Evolutionary conservation across 768 basidiomycete species (phyloP).

Genomic region (Galerina sulciceps): DNA sequence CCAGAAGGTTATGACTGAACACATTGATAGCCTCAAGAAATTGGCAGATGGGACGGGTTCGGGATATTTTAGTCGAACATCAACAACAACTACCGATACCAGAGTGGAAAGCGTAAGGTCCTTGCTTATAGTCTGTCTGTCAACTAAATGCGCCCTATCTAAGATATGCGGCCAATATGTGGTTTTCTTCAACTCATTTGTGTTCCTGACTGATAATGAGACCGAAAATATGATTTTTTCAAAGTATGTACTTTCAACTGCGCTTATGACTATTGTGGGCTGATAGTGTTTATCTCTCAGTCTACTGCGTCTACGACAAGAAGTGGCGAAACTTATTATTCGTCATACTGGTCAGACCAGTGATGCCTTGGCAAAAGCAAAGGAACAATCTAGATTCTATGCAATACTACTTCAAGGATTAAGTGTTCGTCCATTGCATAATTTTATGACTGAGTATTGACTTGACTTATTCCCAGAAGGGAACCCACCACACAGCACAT

Average conservation of each 20-base stretch:
- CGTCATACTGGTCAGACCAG: constrained; percentile 72
- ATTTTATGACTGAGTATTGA: not conserved
- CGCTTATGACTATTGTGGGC: not conserved
- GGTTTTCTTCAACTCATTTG: constrained; percentile 79
- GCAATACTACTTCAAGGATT: constrained; percentile 77
- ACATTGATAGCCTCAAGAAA: constrained; percentile 82
- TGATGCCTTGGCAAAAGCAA: constrained; percentile 64
- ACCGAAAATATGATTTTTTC: constrained; percentile 98
- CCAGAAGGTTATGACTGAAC: constrained; percentile 84
- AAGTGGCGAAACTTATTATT: constrained; percentile 75
- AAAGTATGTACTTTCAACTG: constrained; percentile 59
- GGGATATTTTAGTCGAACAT: constrained; percentile 66
- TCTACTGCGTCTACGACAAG: constrained; percentile 82
- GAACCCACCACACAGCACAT: constrained; percentile 73
- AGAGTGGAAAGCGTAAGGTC: constrained; percentile 61
- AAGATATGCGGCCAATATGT: constrained; percentile 84
- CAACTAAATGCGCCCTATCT: constrained; percentile 5
- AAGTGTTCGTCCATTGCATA: constrained; percentile 54
- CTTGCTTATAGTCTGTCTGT: not conserved
- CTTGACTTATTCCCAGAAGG: constrained; percentile 47
- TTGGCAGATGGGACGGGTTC: constrained; percentile 72
- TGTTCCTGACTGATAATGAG: constrained; percentile 77
- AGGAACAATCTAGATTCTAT: constrained; percentile 74
- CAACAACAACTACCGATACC: constrained; percentile 73
- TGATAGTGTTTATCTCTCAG: constrained; percentile 42